Evolutionary conservation across 1,139 yeast genomes (phyloP), one percentile per base, ranked within the genome.

Genomic region (Protomyces macrosporus): DNA sequence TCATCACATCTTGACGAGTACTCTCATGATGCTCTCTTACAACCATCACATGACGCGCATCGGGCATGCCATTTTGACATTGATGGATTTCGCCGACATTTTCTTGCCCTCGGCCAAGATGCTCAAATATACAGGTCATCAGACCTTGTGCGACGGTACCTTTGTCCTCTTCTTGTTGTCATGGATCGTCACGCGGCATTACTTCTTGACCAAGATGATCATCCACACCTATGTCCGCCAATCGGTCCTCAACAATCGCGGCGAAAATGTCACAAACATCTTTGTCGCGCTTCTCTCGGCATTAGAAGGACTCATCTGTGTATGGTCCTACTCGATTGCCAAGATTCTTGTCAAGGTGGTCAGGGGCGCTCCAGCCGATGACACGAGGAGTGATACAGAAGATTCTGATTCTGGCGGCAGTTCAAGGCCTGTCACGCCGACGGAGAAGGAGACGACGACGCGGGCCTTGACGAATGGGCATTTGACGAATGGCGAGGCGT

Each of bases 11-110:
- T 85, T 90, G 64, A 90, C 97, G 0, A 81, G 86, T 70, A 70
- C 79, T 37, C 79, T 90, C 66, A 81, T 88, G 53, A 75, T 81
- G 30, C 95, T 95, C 1, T 86, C 95, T 1, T 90, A 90, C 74
- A 79, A 80, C 71, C 85, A 83, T 72, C 85, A 87, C 75, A 87
- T 84, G 74, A 84, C 86, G 48, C 81, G 90, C 54, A 82, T 89
- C 65, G 97, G 97, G 39, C 89, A 89, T 74, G 81, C 86, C 54
- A 86, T 90, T 57, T 76, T 89, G 70, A 81, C 86, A 69, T 77
- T 88, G 68, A 90, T 90, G 96, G 97, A 90, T 75, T 78, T 84
- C 42, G 95, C 85, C 55, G 97, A 90, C 73, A 82, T 86, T 53
- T 78, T 84, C 68, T 78, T 90, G 53, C 78, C 93, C 0, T 61